These are phyloP conservation scores for Pseudocercospora cruenta DNA, from an alignment of 2,329 filamentous ascomycete genomes.

Conservation along the genomic window DNA sequence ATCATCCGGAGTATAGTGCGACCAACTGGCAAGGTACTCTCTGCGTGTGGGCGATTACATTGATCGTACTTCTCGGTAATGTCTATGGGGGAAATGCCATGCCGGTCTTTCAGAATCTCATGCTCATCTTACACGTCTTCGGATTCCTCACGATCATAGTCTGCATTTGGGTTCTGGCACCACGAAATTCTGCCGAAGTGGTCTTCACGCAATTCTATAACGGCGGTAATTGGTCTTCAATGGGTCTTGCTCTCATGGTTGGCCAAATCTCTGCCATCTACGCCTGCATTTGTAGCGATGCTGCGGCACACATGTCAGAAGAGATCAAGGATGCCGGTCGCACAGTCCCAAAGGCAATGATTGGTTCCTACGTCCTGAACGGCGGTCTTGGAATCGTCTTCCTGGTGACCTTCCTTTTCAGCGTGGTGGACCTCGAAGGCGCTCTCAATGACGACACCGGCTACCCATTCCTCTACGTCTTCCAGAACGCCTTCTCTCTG, in stretches of 20 bases:
- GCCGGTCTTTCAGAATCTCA: conserved; percentile 44
- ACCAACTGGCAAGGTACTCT: conserved; percentile 55
- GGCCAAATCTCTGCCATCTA: conserved; percentile 39
- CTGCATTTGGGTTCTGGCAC: conserved; percentile 35
- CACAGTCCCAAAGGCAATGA: conserved; percentile 37
- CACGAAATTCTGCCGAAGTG: conserved; percentile 30
- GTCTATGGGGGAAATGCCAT: conserved; percentile 40
- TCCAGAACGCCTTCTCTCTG: conserved; percentile 40
- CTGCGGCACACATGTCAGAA: conserved; percentile 35
- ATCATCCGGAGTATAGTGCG: conserved; percentile 46
- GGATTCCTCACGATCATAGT: conserved; percentile 42
- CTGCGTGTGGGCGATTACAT: conserved; percentile 51
- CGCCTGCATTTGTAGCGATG: conserved; percentile 27
- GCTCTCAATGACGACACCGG: conserved; percentile 34
- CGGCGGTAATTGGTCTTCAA: conserved; percentile 44
- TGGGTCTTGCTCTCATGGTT: conserved; percentile 37
- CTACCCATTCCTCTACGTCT: conserved; percentile 43
- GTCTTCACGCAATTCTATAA: conserved; percentile 46
- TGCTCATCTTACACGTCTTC: conserved; percentile 45
- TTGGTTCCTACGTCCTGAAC: conserved; percentile 37
- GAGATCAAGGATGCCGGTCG: conserved; percentile 36
- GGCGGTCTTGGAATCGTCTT: conserved; percentile 41
- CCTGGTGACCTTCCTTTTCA: conserved; percentile 37
- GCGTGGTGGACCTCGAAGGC: conserved; percentile 39
- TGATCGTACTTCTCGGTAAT: conserved; percentile 50